Percentiles rank a stretch among this genome's conserved stretches.
phyloP scores from a whole-genome alignment of 2,329 filamentous ascomycete species.

The Blastomyces emzantsi region DNA sequence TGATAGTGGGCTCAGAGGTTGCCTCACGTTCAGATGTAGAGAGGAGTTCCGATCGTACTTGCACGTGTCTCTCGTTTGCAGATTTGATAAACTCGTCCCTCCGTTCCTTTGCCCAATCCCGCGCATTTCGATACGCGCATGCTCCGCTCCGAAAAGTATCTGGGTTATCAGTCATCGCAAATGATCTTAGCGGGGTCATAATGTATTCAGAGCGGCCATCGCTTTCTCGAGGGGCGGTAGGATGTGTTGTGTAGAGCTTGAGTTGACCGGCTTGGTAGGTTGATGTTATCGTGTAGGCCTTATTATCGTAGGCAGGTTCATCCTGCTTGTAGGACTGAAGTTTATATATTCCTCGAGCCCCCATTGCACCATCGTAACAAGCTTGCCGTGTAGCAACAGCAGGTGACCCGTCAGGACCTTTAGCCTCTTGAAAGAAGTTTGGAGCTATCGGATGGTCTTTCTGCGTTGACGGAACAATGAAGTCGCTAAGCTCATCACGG shows the following conservation, averaged over 20 bases:
- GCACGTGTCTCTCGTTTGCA: conserved; percentile 9
- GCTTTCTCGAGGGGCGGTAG: neutral
- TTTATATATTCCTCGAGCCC: neutral
- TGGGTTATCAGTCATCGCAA: conserved; percentile 6
- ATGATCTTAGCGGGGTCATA: conserved; percentile 10
- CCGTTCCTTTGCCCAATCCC: conserved; percentile 32
- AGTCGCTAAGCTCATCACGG: conserved; percentile 19
- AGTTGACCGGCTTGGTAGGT: conserved; percentile 16
- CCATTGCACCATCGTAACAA: conserved; percentile 2
- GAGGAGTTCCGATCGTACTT: neutral
- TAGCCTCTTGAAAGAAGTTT: no score
- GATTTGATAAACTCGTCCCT: conserved; percentile 29
- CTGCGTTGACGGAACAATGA: conserved; percentile 27
- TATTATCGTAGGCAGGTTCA: conserved; percentile 29
- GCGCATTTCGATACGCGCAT: conserved; percentile 33
- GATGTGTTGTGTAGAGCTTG: conserved; percentile 8
- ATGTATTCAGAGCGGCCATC: conserved; percentile 6
- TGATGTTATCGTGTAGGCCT: no score
- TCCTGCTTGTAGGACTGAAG: conserved; percentile 29
- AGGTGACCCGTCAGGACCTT: no score
- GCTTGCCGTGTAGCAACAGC: conserved; percentile 22
- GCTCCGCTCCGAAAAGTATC: conserved; percentile 31
- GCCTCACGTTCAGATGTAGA: neutral
- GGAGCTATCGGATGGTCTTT: no score
- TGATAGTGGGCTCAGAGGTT: neutral